Evolutionary conservation across 305 asterid genomes (phyloP), one percentile per base, ranked within the genome.

Genomic region (Lippia alba): DNA sequence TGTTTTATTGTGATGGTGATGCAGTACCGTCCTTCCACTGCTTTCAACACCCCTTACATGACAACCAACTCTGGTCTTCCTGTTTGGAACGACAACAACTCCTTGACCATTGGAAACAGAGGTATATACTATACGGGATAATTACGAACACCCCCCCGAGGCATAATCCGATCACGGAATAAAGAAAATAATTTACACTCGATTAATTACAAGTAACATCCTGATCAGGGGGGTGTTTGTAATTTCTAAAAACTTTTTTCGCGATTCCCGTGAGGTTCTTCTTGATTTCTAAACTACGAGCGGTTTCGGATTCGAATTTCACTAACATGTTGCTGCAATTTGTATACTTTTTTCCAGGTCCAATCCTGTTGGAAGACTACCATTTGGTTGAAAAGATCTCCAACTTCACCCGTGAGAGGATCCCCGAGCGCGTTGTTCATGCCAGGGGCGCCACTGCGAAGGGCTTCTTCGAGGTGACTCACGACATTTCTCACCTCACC

Each of bases 371-470:
- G 0, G 91, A 86, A 71, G 91, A 86, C 76, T 86, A 86, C 74
- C 91, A 84, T 71, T 65, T 84, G 81, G 56, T 86, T 71, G 91
- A 86, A 79, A 86, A 86, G 73, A 70, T 86, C 15, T 87, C 89
- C 34, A 86, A 84, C 41, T 86, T 86, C 68, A 84, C 79, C 41
- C 84, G 91, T 0, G 91, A 86, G 74, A 71, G 91, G 18, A 86
- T 86, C 74, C 91, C 91, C 12, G 91, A 86, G 61, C 89, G 91
- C 59, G 89, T 86, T 5, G 91, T 86, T 32, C 91, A 86, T 56
- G 91, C 91, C 18, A 72, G 91, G 62, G 91, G 91, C 34, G 91
- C 91, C 17, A 86, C 87, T 62, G 91, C 91, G 56, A 86, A 84
- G 85, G 91, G 91, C 3, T 86, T 86, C 67, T 86, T 86, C 49